phyloP scores from a whole-genome alignment of 441 rosid genomes.

The Kokia cookei region DNA sequence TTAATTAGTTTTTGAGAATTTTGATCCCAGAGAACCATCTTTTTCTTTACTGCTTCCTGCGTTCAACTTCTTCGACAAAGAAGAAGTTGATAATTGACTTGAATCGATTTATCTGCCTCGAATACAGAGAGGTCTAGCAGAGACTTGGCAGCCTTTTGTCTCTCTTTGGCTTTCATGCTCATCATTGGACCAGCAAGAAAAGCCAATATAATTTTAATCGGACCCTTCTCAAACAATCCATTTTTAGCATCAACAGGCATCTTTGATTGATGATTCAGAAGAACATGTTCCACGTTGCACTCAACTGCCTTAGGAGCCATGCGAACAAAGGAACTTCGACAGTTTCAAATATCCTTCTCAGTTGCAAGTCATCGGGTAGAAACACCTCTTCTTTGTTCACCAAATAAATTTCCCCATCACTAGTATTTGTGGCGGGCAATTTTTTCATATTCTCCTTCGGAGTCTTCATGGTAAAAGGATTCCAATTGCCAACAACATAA shows the following conservation, averaged over 20 bases:
- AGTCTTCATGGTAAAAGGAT: background rate
- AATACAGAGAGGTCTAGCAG: background rate
- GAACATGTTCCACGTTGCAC: background rate
- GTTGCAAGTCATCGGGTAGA: constrained; percentile 5
- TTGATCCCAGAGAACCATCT: background rate
- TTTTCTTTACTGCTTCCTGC: background rate
- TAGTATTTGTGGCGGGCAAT: background rate
- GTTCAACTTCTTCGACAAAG: background rate
- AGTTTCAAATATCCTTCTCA: background rate
- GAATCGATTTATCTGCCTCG: background rate
- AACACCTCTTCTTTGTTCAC: constrained; percentile 7
- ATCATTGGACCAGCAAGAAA: background rate
- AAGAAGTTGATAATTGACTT: background rate
- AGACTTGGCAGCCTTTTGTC: constrained; percentile 10
- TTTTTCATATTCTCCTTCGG: background rate
- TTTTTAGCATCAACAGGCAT: background rate
- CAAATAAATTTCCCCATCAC: background rate
- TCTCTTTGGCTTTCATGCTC: background rate
- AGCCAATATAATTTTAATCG: constrained; percentile 6
- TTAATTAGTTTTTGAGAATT: background rate
- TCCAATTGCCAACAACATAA: background rate
- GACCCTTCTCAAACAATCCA: constrained; percentile 7
- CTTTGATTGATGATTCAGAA: background rate
- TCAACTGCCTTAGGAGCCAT: background rate
- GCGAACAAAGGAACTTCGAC: constrained; percentile 2